Percentiles rank a stretch among this genome's conserved stretches.
These are phyloP conservation scores for Amaranthus hypochondriacus DNA, from an alignment of 148 eudicot species.

Conservation along the genomic window DNA sequence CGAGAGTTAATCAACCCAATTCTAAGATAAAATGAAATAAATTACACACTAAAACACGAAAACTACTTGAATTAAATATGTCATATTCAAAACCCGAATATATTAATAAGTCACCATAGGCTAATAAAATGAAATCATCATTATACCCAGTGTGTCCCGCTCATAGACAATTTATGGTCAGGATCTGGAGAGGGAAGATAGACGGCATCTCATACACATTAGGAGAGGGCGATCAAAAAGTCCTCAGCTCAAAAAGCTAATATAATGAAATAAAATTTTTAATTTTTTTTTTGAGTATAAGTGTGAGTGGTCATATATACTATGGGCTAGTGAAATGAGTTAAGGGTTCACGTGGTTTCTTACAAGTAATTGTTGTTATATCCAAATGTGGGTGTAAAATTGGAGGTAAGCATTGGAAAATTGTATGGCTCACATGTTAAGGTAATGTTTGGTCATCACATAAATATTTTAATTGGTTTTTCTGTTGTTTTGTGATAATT, in stretches of 20 bases:
- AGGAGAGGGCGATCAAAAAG: no score
- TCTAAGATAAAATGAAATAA: no score
- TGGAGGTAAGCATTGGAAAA: conserved; percentile 12
- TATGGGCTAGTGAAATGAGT: conserved; percentile 23
- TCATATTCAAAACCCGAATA: no score
- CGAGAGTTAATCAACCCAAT: no score
- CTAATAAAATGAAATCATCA: no score
- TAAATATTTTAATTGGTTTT: conserved; percentile 1
- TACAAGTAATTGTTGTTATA: conserved; percentile 8
- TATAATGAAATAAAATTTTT: background rate
- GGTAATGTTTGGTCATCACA: conserved; percentile 1
- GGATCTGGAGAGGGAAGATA: no score
- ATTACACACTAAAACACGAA: no score
- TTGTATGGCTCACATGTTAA: conserved; percentile 27
- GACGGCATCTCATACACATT: no score
- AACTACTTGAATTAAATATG: no score
- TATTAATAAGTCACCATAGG: no score
- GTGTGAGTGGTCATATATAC: conserved; percentile 14
- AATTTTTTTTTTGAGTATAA: background rate
- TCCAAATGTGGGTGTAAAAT: conserved; percentile 3
- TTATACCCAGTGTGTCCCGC: no score
- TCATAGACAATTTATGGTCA: no score
- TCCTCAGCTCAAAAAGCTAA: background rate
- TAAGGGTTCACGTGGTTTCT: conserved; percentile 23
- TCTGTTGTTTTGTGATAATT: conserved; percentile 22